These are phyloP conservation scores for Asterella californica DNA, from an alignment of 225 moss, liverwort and hornwort species.

Conservation along the genomic window DNA sequence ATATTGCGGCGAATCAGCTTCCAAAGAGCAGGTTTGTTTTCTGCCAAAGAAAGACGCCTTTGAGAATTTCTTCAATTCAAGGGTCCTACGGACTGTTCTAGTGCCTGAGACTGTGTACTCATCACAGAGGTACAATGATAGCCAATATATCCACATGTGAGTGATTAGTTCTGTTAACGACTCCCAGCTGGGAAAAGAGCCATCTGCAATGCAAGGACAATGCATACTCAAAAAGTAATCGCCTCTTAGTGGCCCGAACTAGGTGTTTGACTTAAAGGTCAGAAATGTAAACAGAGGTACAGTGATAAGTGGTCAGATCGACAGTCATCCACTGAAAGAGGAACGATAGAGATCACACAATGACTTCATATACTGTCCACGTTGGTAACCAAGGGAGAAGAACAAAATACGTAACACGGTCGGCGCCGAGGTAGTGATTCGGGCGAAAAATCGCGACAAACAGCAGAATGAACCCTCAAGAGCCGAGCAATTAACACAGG, in stretches of 20 bases:
- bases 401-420: background rate
- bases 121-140: background rate
- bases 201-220: background rate
- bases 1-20: conserved; percentile 72
- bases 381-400: background rate
- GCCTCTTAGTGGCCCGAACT: background rate
- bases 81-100: background rate
- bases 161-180: background rate
- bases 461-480: background rate
- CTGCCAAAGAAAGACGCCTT: conserved; percentile 23
- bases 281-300: background rate
- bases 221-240: background rate
- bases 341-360: background rate
- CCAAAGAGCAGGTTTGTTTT: conserved; percentile 73
- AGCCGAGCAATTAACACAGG: background rate
- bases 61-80: background rate
- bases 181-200: background rate
- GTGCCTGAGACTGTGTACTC: background rate
- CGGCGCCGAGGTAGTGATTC: background rate
- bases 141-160: background rate
- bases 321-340: background rate
- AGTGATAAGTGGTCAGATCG: background rate
- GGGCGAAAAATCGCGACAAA: background rate
- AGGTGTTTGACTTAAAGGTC: background rate
- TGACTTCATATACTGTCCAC: background rate